phyloP scores from a whole-genome alignment of 768 basidiomycete species.

The Pleurotus eryngii region DNA sequence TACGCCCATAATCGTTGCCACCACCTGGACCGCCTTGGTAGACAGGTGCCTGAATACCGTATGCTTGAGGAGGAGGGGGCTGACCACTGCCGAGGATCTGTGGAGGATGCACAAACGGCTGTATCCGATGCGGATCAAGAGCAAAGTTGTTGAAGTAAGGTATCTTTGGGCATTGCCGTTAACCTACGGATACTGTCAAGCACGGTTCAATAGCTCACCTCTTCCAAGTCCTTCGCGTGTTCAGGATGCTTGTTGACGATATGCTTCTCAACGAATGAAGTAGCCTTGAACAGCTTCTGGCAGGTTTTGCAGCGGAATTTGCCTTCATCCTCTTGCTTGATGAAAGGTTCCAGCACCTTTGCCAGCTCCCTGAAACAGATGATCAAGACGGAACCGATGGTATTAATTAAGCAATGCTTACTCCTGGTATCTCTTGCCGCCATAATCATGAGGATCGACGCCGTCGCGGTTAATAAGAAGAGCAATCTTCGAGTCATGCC shows the following conservation, averaged over 20 bases:
- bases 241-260: constrained; percentile 93
- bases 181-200: not conserved
- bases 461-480: constrained; percentile 74
- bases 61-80: constrained; percentile 80
- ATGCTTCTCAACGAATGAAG: constrained; percentile 97
- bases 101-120: constrained; percentile 80
- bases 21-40: constrained; percentile 32
- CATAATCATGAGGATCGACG: constrained; percentile 85
- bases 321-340: constrained; percentile 96
- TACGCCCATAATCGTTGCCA: constrained; percentile 27
- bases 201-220: constrained; percentile 45
- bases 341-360: constrained; percentile 70
- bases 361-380: constrained; percentile 63
- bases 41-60: constrained; percentile 67
- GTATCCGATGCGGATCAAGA: constrained; percentile 91
- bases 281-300: constrained; percentile 96
- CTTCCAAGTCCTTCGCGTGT: constrained; percentile 76
- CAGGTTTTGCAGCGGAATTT: constrained; percentile 97
- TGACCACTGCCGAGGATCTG: constrained; percentile 62
- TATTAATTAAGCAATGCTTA: not conserved
- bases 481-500: constrained; percentile 83
- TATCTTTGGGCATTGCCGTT: constrained; percentile 41
- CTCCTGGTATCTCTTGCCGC: constrained; percentile 67
- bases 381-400: constrained; percentile 5
- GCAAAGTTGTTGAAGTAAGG: constrained; percentile 95